Evolutionary conservation across 2,329 filamentous ascomycete genomes (phyloP), one percentile per base, ranked within the genome.

Genomic region (Decorospora gaudefroyi): DNA sequence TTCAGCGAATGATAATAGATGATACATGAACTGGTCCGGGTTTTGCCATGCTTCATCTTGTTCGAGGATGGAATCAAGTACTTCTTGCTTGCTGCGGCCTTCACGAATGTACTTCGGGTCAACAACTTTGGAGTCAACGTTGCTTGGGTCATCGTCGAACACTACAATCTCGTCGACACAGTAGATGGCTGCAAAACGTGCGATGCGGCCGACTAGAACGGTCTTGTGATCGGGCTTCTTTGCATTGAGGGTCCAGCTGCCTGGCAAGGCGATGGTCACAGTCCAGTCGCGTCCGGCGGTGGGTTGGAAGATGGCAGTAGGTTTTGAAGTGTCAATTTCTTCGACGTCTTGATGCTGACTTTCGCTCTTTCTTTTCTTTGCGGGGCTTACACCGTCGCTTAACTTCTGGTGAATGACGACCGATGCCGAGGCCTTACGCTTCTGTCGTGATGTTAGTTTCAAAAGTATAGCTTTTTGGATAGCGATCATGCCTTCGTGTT

Each of bases 111-210:
- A 61, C 18, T 55, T 51, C 6, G 47, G 31, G 13, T 53, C 49
- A n/a, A 62, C 50, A 4, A 63, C 55, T 13, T 54, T 51, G 35
- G 53, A 51, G 3, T 58, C 48, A 10, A 66, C 49, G 11, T 44
- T 68, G 53, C 23, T 51, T 29, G 78, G 72, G n/a, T 77, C 79
- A 70, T 95, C 90, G 63, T 92, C 84, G 68, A 87, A 95, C 41
- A 95, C 75, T 36, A 95, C 78, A 19, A 95, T 78, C 72, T 95
- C 90, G 65, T 95, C 90, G 55, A 95, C 80, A 61, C 82, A 86
- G 72, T 93, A 95, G 51, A 95, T 85, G 49, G 88, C 86, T 37
- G 90, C 79, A 22, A 88, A 88, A 39, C 90, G 87, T 4, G 89
- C 89, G 39, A 95, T 84, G 53, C 86, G 84, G 6, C 86, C 87